These are phyloP conservation scores for Myxozyma neotropica DNA, from an alignment of 805 yeast species.

Conservation along the genomic window DNA sequence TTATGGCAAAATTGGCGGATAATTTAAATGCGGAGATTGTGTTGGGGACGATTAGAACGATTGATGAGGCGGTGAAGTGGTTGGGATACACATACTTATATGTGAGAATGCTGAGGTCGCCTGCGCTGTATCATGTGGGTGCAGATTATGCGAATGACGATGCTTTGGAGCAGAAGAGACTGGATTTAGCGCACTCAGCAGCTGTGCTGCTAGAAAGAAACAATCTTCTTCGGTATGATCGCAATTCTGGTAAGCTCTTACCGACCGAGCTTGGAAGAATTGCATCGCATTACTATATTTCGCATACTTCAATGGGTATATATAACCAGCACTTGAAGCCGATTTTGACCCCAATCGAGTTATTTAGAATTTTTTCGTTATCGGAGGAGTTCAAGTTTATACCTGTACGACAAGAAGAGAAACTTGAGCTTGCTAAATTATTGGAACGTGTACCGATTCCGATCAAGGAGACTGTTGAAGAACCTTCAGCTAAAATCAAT, in stretches of 20 bases:
- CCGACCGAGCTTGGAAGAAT: conserved; percentile 77
- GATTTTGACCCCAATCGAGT: conserved; percentile 67
- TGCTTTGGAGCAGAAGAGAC: conserved; percentile 55
- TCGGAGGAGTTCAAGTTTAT: conserved; percentile 85
- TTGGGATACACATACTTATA: conserved; percentile 52
- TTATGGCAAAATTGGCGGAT: conserved; percentile 36
- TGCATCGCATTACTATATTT: conserved; percentile 84
- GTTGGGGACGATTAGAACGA: conserved; percentile 46
- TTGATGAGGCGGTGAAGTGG: conserved; percentile 52
- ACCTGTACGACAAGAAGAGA: conserved; percentile 86
- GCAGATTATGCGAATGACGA: conserved; percentile 59
- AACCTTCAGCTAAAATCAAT: conserved; percentile 76
- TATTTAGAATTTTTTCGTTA: conserved; percentile 72
- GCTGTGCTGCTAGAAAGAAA: conserved; percentile 57
- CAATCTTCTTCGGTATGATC: conserved; percentile 64
- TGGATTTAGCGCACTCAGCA: conserved; percentile 77
- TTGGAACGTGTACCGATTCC: conserved; percentile 84
- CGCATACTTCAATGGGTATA: conserved; percentile 67
- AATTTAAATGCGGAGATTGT: conserved; percentile 49
- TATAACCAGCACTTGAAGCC: conserved; percentile 68
- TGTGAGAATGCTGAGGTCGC: conserved; percentile 60
- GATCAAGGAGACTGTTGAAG: conserved; percentile 67
- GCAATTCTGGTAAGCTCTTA: conserved; percentile 50
- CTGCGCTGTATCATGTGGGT: conserved; percentile 75
- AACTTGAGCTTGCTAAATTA: conserved; percentile 66